A percentile compares a stretch with the other conserved stretches of the same genome.
These are phyloP conservation scores for Stellera chamaejasme DNA, from an alignment of 345 rosid species.

Conservation along the genomic window DNA sequence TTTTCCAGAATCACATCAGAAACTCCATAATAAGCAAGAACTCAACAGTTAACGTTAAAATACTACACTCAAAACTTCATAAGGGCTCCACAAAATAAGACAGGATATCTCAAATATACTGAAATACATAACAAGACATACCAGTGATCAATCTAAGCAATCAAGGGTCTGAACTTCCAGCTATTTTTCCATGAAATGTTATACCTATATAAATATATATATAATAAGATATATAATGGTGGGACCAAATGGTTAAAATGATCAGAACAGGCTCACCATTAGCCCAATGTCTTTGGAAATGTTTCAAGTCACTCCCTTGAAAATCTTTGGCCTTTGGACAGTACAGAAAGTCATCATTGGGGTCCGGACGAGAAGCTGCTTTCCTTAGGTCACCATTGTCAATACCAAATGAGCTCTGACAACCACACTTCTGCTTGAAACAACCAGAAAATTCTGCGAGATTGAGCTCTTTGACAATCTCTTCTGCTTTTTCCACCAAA, in stretches of 20 bases:
- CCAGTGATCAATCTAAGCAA: constrained; percentile 42
- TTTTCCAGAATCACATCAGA: too few species aligned
- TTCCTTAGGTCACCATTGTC: constrained; percentile 16
- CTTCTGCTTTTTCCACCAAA: constrained; percentile 32
- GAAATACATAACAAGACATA: constrained; percentile 9
- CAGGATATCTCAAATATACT: not conserved
- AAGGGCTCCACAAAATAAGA: not conserved
- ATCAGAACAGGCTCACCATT: constrained; percentile 58
- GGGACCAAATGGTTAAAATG: constrained; percentile 71
- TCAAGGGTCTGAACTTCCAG: constrained; percentile 32
- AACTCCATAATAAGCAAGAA: not conserved
- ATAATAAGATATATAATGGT: constrained; percentile 66
- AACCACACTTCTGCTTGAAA: constrained; percentile 21
- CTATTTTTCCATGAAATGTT: too few species aligned
- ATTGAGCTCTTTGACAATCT: constrained; percentile 5
- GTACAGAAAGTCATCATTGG: constrained; percentile 42
- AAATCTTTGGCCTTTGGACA: constrained; percentile 32
- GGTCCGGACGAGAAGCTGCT: constrained; percentile 35
- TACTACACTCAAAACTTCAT: not conserved
- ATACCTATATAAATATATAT: constrained; percentile 29
- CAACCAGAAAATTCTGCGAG: not conserved
- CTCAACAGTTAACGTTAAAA: not conserved
- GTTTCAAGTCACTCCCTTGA: constrained; percentile 30
- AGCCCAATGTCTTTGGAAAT: constrained; percentile 59
- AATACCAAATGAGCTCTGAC: constrained; percentile 17